Conservation (phyloP, 192 early-diverging fungal genomes). For the Coemansia sp. region DNA sequence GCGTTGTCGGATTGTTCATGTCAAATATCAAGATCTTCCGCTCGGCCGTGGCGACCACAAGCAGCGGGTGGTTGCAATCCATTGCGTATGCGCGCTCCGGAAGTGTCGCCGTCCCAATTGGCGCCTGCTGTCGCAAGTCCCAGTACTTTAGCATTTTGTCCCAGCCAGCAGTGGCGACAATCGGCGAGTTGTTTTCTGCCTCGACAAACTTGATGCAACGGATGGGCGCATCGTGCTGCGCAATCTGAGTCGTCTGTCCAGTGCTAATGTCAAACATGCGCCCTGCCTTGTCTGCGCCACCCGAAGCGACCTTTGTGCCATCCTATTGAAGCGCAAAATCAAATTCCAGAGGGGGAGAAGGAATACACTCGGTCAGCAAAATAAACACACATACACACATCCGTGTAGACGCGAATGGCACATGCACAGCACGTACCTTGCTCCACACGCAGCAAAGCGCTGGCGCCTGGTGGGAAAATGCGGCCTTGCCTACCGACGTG, state of each 20-base stretch:
- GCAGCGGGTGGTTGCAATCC: constrained; percentile 73
- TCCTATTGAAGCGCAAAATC: constrained; percentile 56
- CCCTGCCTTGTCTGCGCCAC: constrained; percentile 86
- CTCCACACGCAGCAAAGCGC: constrained; percentile 82
- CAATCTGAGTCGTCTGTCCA: constrained; percentile 78
- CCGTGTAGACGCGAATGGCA: no score
- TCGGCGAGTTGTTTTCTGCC: constrained; percentile 52
- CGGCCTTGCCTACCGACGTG: constrained; percentile 70
- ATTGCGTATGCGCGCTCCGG: constrained; percentile 90
- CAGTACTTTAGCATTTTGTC: constrained; percentile 97
- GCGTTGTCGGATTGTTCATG: constrained; percentile 68
- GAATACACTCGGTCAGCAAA: background rate
- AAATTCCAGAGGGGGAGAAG: background rate
- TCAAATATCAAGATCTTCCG: constrained; percentile 78
- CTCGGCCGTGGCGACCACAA: constrained; percentile 94
- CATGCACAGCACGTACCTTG: constrained; percentile 45
- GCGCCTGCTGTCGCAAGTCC: constrained; percentile 79
- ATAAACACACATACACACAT: no score
- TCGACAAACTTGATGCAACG: constrained; percentile 77
- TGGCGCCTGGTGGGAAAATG: constrained; percentile 78
- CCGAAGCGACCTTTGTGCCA: constrained; percentile 84
- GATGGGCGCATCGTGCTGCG: constrained; percentile 88
- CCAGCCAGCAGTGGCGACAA: constrained; percentile 90
- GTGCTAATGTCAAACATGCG: constrained; percentile 81
- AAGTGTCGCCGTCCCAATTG: constrained; percentile 68